Conservation (phyloP, 345 rosid genomes). For the Nephelium lappaceum region DNA sequence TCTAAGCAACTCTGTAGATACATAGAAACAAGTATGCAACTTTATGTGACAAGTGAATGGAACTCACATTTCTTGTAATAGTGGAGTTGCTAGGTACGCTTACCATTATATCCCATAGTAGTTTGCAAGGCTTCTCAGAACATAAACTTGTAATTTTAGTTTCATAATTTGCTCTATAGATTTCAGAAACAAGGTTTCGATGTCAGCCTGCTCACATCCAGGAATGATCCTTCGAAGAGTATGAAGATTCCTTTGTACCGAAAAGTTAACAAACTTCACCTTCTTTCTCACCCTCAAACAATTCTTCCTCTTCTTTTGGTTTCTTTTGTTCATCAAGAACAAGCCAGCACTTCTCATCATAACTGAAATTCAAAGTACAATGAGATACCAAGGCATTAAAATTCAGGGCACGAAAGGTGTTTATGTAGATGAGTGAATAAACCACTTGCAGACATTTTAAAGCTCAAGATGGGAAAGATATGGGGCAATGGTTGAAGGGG, state of each 20-base stretch:
- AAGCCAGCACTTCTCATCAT: constrained; percentile 5
- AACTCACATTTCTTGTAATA: constrained; percentile 18
- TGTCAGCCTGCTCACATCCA: constrained; percentile 45
- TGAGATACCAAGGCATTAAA: not conserved
- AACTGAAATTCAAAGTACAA: not conserved
- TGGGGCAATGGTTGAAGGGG: constrained; percentile 29
- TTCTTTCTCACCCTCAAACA: constrained; percentile 31
- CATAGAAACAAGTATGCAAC: constrained; percentile 6
- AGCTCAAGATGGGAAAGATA: constrained; percentile 32
- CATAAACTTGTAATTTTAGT: constrained; percentile 45
- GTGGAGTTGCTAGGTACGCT: not conserved
- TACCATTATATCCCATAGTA: constrained; percentile 32
- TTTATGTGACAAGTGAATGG: constrained; percentile 6
- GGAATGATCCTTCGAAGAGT: constrained; percentile 47
- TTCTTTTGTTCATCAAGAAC: constrained; percentile 19
- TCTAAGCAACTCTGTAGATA: constrained; percentile 6
- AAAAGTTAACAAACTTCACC: constrained; percentile 26
- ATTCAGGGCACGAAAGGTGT: not conserved
- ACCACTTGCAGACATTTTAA: constrained; percentile 7
- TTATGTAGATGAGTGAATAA: not conserved
- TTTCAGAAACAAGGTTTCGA: constrained; percentile 48
- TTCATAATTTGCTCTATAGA: constrained; percentile 47
- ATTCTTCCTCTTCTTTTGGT: constrained; percentile 25
- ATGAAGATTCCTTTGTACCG: constrained; percentile 34
- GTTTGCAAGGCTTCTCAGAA: constrained; percentile 41